A percentile compares a stretch with the other conserved stretches of the same genome.
Conservation (phyloP, 2,329 filamentous ascomycete species). For the Atkinsonella texensis region DNA sequence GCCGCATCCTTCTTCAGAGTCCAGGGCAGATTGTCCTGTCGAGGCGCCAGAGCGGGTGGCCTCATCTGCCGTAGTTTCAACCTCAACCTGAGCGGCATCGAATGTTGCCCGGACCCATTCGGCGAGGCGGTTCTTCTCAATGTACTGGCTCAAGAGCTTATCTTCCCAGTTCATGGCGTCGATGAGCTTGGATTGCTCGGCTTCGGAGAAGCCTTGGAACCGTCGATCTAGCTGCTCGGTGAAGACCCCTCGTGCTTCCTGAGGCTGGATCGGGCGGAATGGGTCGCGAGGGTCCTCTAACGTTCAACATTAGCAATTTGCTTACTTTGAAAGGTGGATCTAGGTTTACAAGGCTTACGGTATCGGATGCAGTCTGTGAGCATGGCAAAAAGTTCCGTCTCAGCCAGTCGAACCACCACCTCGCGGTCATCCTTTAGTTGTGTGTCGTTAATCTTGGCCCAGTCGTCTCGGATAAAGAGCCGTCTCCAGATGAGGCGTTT, state of each 20-base stretch:
- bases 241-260: slow-evolving; percentile 46
- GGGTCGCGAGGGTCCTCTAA: slow-evolving; percentile 30
- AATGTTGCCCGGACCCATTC: slow-evolving; percentile 46
- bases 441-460: slow-evolving; percentile 68
- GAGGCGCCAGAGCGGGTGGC: slow-evolving; percentile 12
- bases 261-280: slow-evolving; percentile 36
- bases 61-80: slow-evolving; percentile 21
- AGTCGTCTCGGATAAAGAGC: slow-evolving; percentile 73
- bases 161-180: slow-evolving; percentile 67
- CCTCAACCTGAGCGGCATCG: slow-evolving; percentile 24
- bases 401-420: slow-evolving; percentile 47
- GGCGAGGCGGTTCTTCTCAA: slow-evolving; percentile 57
- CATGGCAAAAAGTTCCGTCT: slow-evolving; percentile 58
- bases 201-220: slow-evolving; percentile 46
- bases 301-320: slow-evolving; percentile 17
- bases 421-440: slow-evolving; percentile 60
- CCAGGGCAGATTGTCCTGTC: not conserved
- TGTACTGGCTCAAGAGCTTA: slow-evolving; percentile 46
- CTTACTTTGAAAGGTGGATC: not conserved
- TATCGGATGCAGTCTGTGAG: slow-evolving; percentile 51
- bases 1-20: not conserved
- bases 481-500: slow-evolving; percentile 71
- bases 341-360: slow-evolving; percentile 38
- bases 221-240: slow-evolving; percentile 49
- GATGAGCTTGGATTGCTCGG: slow-evolving; percentile 53